Evolutionary conservation across 495 filamentous ascomycete species (phyloP), one percentile per base, ranked within the genome.

Genomic region (Penicillium tannophilum): DNA sequence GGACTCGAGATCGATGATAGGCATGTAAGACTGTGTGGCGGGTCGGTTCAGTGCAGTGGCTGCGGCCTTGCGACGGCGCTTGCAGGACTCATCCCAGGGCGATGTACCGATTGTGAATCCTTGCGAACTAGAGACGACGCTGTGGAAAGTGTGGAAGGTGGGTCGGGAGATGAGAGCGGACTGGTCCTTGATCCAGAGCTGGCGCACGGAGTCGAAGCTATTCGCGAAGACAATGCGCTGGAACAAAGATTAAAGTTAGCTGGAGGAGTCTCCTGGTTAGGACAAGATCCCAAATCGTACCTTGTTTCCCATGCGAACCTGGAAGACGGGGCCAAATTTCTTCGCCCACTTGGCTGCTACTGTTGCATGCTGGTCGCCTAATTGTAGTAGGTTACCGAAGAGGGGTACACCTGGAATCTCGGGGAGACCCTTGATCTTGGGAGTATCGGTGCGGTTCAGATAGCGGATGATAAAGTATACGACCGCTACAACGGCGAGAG

Each of bases 11-110:
- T 90, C 87, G 51, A 90, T 84, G 63, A 89, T 85, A 2, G 87
- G 88, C 85, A 88, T 88, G 65, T 88, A 91, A 0, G 81, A 82
- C 53, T 86, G 84, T 2, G 86, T 82, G 0, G 87, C 85, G 1
- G 86, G 83, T 17, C 82, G 75, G 71, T 91, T 91, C 10, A 91
- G 71, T 0, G 87, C 87, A 0, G 86, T 88, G 3, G 87, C 87
- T 0, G 88, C 87, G 0, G 86, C 86, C 74, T 90, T 90, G 47
- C 87, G 77, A 8, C 87, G 81, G 8, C 80, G 78, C 70, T 91
- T 91, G 75, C 86, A 89, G 43, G 82, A 86, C 53, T 89, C 87
- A 64, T 89, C 86, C 87, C 87, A 91, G 0, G 88, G 88, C 0
- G 84, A 88, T 0, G 88, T 90, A 6, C 88, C 88, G 59, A 91